Evolutionary conservation across 2,329 filamentous ascomycete genomes (phyloP), one percentile per base, ranked within the genome.

Genomic region (Xylariaceae sp.): DNA sequence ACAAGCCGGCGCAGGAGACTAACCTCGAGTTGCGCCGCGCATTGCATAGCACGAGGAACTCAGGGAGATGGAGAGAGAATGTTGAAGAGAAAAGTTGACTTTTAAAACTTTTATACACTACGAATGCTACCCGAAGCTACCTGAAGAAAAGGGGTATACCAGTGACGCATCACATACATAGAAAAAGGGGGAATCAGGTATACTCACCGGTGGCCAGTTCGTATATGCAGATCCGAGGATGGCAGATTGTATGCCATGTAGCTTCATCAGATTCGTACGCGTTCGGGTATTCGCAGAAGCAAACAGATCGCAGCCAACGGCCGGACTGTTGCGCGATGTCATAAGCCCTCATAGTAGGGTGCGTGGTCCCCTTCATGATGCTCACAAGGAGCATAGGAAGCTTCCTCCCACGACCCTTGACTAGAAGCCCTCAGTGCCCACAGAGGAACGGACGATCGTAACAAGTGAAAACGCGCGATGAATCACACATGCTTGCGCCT

Each of bases 361-460:
- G 65, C 58, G 67, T 67, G 67, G 68, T 73, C 70, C 70, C 64
- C 72, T 67, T 67, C 66, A 57, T 64, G 59, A 66, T 67, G 64
- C 68, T 63, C 61, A 56, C n/a, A 44, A 56, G 45, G 56, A 67
- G 62, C 64, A 67, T 63, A 62, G 59, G 61, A 67, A 72, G 68
- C 61, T 71, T 74, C 71, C 64, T 71, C 64, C 71, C 70, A 71
- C 68, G 66, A 64, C 68, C 64, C 42, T 63, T 55, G 48, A 63
- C 65, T 67, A 67, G 64, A 69, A 70, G 68, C 71, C 70, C 69
- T 72, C 68, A 62, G 62, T 69, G 68, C 71, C 72, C 70, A 69
- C 68, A 70, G 66, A 69, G 67, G 66, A 71, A 72, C 71, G 69
- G 67, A 70, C 70, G 67, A 69, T 64, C 39, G 58, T 66, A 56